Base-by-base conservation (phyloP, 805 yeast species). In the Pichia eremophila region DNA sequence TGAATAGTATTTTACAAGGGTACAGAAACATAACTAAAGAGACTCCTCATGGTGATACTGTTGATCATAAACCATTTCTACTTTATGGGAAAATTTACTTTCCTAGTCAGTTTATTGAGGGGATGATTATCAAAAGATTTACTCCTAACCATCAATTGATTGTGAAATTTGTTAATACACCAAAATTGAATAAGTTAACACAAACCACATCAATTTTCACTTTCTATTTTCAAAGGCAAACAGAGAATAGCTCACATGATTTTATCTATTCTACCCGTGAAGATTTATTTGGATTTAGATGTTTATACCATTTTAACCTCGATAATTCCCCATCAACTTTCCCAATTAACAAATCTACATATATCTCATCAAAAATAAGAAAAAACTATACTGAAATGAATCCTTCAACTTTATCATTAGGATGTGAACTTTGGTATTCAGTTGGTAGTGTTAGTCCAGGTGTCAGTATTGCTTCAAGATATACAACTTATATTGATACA, bases 351-450 rank as follows among this genome's bases (percentile, higher is more conserved):
- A 36, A 41, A 12, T 12, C 41, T 5, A 36, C 11, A 17, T 39
- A 38, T 3, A 35, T 39, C 18, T 43, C 45, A 10, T 46, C 50
- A 18, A 49, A 41, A 31, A n/a, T 48, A 5, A 45, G 46, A 8
- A 36, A 43, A 11, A 34, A 34, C 7, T 34, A 34, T 15, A 42
- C 31, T 10, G 39, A 35, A 1, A 40, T 47, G 1, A 41, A 43
- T 32, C 51, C 64, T 8, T 60, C 67, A 49, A 81, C 93, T 10
- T 14, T 79, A 79, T 40, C 73, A 80, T 55, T 86, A 0, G 99
- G 99, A 0, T 77, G 84, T 10, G 99, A 93, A 65, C 53, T 88
- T 5, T 93, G 96, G 91, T 85, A 84, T 55, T 95, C 95, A 1
- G 78, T 88, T 0, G 63, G 74, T 41, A 83, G 85, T 41, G 83